phyloP scores from a whole-genome alignment of 2,329 filamentous ascomycete species.

The Cercospora berteroae region DNA sequence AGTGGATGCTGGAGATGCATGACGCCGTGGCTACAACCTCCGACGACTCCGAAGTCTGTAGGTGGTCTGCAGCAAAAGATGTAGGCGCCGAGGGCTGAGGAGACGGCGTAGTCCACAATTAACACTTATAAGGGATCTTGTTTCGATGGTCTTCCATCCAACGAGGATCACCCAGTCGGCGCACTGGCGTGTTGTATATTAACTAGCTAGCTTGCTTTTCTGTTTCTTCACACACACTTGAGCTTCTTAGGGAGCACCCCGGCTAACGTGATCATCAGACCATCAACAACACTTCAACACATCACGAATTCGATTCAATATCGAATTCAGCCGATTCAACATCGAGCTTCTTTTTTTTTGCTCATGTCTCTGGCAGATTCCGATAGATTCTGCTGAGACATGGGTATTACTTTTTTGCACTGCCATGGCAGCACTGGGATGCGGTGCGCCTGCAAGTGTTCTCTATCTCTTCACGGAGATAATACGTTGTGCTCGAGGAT shows the following conservation, averaged over 20 bases:
- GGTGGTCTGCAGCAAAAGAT: constrained; percentile 10
- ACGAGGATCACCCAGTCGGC: background rate
- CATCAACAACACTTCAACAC: background rate
- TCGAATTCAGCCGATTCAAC: background rate
- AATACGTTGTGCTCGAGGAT: background rate
- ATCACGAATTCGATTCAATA: background rate
- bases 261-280: background rate
- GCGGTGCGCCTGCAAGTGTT: background rate
- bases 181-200: background rate
- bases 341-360: background rate
- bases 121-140: background rate
- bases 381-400: background rate
- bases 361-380: background rate
- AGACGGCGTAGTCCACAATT: background rate
- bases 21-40: constrained; percentile 7
- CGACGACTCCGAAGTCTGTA: background rate
- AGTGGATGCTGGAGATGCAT: constrained; percentile 15
- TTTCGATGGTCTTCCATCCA: background rate
- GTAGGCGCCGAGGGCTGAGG: background rate
- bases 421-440: background rate
- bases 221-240: background rate
- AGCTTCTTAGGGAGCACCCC: background rate
- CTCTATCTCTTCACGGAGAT: background rate
- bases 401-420: background rate
- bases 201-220: background rate